phyloP scores from a whole-genome alignment of 2,329 filamentous ascomycete species.

The Hypoxylon sp. region DNA sequence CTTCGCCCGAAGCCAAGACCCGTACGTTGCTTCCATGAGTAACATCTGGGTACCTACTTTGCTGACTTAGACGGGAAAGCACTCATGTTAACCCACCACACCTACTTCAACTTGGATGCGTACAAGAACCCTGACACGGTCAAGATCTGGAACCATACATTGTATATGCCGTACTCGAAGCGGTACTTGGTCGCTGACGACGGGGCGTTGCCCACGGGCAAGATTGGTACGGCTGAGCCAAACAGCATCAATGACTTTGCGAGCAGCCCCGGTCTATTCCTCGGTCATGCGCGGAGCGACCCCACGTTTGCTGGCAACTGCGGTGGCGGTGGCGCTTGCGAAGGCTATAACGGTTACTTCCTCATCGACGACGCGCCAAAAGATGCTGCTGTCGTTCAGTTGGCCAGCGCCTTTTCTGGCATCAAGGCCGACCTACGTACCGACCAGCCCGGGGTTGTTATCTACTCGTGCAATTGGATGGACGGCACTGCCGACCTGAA shows the following conservation, averaged over 20 bases:
- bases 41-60: conserved; percentile 21
- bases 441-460: conserved; percentile 78
- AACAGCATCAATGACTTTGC: conserved; percentile 77
- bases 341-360: conserved; percentile 78
- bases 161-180: conserved; percentile 73
- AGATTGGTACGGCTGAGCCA: conserved; percentile 69
- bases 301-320: conserved; percentile 74
- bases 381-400: conserved; percentile 63
- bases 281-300: conserved; percentile 72
- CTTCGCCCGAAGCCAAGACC: conserved; percentile 64
- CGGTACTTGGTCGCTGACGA: conserved; percentile 70
- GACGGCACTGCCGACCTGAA: conserved; percentile 68
- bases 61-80: conserved; percentile 54
- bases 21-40: conserved; percentile 53
- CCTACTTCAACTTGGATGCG: conserved; percentile 78
- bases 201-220: conserved; percentile 71
- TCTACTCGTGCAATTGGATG: conserved; percentile 77
- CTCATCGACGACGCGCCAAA: conserved; percentile 60
- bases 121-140: conserved; percentile 70
- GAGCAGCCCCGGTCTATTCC: conserved; percentile 68
- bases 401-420: conserved; percentile 70
- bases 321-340: conserved; percentile 72
- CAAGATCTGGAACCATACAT: conserved; percentile 72
- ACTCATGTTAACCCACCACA: conserved; percentile 76
- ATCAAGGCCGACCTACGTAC: conserved; percentile 79